These are phyloP conservation scores for Naematelia aurantialba DNA, from an alignment of 768 basidiomycete genomes.

Conservation along the genomic window DNA sequence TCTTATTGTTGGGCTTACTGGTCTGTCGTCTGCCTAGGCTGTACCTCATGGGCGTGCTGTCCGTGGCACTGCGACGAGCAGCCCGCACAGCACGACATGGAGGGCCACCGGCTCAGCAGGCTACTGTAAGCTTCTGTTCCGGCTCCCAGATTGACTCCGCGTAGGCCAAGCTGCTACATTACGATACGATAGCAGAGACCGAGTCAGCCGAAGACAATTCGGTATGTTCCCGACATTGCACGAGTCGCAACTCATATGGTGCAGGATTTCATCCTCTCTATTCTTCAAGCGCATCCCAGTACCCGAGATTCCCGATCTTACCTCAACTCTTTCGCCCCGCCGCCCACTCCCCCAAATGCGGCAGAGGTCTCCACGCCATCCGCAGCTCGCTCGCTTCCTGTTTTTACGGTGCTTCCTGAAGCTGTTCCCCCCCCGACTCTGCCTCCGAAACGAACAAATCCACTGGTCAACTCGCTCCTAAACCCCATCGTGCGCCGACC, in stretches of 20 bases:
- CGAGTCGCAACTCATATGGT: background rate
- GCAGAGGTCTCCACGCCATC: background rate
- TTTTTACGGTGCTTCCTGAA: slow-evolving; percentile 1
- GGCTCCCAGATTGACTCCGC: background rate
- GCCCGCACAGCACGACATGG: background rate
- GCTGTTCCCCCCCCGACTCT: slow-evolving; percentile 24
- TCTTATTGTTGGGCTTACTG: too few relatives aligned
- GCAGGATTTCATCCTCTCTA: slow-evolving; percentile 93
- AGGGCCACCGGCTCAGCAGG: background rate
- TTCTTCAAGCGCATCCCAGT: slow-evolving; percentile 88
- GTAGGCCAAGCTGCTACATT: background rate
- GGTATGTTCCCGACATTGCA: slow-evolving; percentile 16
- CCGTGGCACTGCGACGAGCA: background rate
- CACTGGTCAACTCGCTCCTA: slow-evolving; percentile 56
- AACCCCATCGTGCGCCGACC: slow-evolving; percentile 79
- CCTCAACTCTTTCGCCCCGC: slow-evolving; percentile 80
- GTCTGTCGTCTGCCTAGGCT: too few relatives aligned
- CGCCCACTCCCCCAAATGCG: slow-evolving; percentile 40
- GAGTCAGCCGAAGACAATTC: slow-evolving; percentile 12
- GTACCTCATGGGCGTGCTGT: background rate
- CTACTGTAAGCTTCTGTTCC: background rate
- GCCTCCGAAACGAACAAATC: slow-evolving; percentile 43
- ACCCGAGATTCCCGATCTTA: slow-evolving; percentile 84
- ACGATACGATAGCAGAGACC: slow-evolving; percentile 2
- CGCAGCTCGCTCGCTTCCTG: background rate